Evolutionary conservation across 2,329 filamentous ascomycete species (phyloP).

Genomic region (Moelleriella libera): DNA sequence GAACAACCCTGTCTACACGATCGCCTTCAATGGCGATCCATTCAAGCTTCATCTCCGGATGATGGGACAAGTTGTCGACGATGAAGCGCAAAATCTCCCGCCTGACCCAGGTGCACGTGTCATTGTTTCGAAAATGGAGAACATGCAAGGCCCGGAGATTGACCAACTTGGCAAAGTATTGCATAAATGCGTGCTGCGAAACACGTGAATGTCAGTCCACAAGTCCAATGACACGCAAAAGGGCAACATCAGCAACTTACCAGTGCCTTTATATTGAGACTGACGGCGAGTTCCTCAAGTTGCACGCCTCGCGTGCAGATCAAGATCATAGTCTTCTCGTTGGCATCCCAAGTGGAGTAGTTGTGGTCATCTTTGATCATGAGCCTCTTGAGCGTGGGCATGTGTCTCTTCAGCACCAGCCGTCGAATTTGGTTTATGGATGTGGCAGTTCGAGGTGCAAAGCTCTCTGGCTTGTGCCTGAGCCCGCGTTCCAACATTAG

Average conservation of each 20-base stretch:
- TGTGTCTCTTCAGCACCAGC: constrained; percentile 42
- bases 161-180: constrained; percentile 30
- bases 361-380: constrained; percentile 44
- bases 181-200: constrained; percentile 42
- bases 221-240: background rate
- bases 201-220: background rate
- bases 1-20: constrained; percentile 32
- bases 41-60: constrained; percentile 40
- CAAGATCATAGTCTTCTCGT: constrained; percentile 38
- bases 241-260: constrained; percentile 25
- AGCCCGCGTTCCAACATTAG: constrained; percentile 40
- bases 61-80: constrained; percentile 41
- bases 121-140: constrained; percentile 37
- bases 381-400: constrained; percentile 35
- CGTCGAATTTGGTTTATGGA: constrained; percentile 45
- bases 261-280: constrained; percentile 37
- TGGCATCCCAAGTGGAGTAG: constrained; percentile 39
- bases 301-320: constrained; percentile 33
- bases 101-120: constrained; percentile 41
- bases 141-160: constrained; percentile 40
- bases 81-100: constrained; percentile 44
- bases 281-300: constrained; percentile 41
- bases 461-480: constrained; percentile 37
- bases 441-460: constrained; percentile 33
- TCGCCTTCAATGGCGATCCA: constrained; percentile 42